Evolutionary conservation across 345 rosid genomes (phyloP), one percentile per base, ranked within the genome.

Genomic region (Linum tenue): DNA sequence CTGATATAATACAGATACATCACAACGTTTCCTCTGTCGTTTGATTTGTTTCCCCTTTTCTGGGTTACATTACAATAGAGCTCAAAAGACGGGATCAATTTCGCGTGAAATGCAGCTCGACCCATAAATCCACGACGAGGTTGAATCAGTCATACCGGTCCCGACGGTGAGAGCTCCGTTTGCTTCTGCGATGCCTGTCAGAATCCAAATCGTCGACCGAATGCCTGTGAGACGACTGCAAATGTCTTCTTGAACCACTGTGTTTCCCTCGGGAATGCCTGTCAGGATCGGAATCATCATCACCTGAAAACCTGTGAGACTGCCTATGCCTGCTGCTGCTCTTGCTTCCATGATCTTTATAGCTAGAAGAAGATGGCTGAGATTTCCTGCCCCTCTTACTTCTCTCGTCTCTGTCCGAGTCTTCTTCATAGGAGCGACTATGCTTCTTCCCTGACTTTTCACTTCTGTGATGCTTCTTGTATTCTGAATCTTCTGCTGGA

Each of bases 371-470:
- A 22, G 31, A 14, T 35, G 40, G 14, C 37, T 39, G 62, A 1
- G 37, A 22, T 59, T 37, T 36, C 62, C 14, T 16, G 62, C 37
- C 14, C 3, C 22, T 62, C 50, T 39, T 62, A 39, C 36, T 62
- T 41, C 64, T 62, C 36, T 65, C 48, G 39, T 67, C 59, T 40
- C 63, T 69, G 55, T 70, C 69, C 31, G 67, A 67, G 4, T 73
- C 62, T 15, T 73, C 76, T 56, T 67, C 72, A 44, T 71, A 72
- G 36, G 69, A 44, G 55, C 55, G 58, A 37, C 51, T 61, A 67
- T 70, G 74, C 64, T 64, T 78, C 69, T 76, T 70, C 48, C 70
- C 69, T 59, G 61, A 69, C 70, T 69, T 70, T 58, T 67, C 75
- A 58, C 62, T 66, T 72, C 72, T 68, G 42, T 53, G 65, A 64